Evolutionary conservation across 371 early-diverging fungal species (phyloP).

Genomic region (Actinomortierella ambigua): DNA sequence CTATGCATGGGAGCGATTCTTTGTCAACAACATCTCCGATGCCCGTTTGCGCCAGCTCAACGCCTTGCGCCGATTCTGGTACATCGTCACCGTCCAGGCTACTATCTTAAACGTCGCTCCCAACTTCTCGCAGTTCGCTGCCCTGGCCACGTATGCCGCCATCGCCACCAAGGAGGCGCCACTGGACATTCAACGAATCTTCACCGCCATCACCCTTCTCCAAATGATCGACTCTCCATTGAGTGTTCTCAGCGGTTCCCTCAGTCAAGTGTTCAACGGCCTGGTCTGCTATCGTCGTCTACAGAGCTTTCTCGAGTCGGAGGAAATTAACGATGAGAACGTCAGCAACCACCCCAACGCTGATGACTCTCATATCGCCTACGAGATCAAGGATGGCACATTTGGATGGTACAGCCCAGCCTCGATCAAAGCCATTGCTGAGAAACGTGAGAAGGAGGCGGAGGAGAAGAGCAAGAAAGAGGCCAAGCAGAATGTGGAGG

Average conservation of each 20-base stretch:
- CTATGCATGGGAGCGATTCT: constrained; percentile 61
- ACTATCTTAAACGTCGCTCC: constrained; percentile 36
- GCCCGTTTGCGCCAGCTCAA: constrained; percentile 53
- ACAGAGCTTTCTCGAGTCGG: constrained; percentile 52
- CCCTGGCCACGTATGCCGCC: constrained; percentile 48
- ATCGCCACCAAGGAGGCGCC: constrained; percentile 62
- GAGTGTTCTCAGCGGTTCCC: constrained; percentile 50
- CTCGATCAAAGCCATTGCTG: constrained; percentile 23
- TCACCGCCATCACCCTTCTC: constrained; percentile 81
- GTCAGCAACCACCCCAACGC: constrained; percentile 11
- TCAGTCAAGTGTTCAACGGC: constrained; percentile 19
- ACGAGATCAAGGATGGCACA: constrained; percentile 49
- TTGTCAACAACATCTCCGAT: constrained; percentile 49
- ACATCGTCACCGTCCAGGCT: constrained; percentile 21
- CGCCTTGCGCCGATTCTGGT: constrained; percentile 48
- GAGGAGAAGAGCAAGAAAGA: constrained; percentile 18
- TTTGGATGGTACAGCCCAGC: constrained; percentile 65
- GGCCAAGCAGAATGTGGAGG: constrained; percentile 6
- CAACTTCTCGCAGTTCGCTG: constrained; percentile 58
- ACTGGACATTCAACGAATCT: constrained; percentile 55
- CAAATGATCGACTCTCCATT: constrained; percentile 88
- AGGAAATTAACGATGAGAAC: constrained; percentile 56
- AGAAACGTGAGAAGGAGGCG: constrained; percentile 30
- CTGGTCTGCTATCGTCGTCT: constrained; percentile 20
- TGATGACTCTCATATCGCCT: constrained; percentile 42